These are phyloP conservation scores for Emergomyces pasteurianus DNA, from an alignment of 2,329 filamentous ascomycete species.

Conservation along the genomic window DNA sequence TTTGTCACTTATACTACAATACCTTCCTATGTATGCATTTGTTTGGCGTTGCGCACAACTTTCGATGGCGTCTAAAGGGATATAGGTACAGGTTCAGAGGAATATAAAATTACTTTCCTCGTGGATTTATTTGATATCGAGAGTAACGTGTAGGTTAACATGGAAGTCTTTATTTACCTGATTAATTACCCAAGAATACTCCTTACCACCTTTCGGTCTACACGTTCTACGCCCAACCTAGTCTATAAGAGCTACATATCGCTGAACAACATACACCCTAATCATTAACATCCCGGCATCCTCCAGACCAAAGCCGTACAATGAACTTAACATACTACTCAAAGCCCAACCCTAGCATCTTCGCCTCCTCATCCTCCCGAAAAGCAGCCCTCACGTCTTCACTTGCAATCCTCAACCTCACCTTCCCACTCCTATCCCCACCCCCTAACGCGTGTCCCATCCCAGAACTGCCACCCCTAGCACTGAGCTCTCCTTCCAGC, in stretches of 20 bases:
- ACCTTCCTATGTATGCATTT: conserved; percentile 6
- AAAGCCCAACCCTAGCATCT: conserved; percentile 55
- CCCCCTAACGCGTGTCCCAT: conserved; percentile 42
- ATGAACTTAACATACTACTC: conserved; percentile 11
- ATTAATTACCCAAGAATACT: not conserved
- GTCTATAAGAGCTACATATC: not conserved
- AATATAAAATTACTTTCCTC: not conserved
- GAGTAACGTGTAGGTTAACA: not conserved
- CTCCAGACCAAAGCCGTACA: not conserved
- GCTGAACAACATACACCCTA: not conserved
- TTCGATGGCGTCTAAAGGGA: not conserved
- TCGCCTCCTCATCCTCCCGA: conserved; percentile 76
- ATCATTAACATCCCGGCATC: not conserved
- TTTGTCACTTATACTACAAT: conserved; percentile 14
- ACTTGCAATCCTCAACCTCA: conserved; percentile 74
- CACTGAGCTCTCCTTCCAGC: conserved; percentile 45
- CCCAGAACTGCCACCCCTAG: conserved; percentile 17
- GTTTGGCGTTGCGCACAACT: conserved; percentile 6
- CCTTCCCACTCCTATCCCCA: conserved; percentile 75
- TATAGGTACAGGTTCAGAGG: not conserved
- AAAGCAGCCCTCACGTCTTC: conserved; percentile 85
- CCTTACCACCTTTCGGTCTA: not conserved
- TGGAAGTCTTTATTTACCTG: not conserved
- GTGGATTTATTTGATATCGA: not conserved
- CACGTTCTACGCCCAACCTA: not conserved